phyloP scores from a whole-genome alignment of 1,284 basidiomycete species.

The Ganoderma meredithae region DNA sequence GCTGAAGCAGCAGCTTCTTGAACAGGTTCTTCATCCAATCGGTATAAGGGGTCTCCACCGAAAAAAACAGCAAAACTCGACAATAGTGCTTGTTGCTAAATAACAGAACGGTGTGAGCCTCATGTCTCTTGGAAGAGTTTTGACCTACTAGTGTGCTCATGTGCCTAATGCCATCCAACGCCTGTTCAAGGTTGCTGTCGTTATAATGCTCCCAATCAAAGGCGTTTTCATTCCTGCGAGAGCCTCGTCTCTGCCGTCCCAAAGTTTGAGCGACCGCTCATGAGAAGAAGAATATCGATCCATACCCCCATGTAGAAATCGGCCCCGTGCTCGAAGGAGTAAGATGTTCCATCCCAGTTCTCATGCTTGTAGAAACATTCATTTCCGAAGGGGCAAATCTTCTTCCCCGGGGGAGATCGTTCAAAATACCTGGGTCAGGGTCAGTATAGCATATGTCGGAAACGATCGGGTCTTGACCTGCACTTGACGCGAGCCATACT shows the following conservation, averaged over 20 bases:
- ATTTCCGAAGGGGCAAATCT: conserved; percentile 74
- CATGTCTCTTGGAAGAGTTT: neutral
- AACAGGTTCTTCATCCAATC: conserved; percentile 12
- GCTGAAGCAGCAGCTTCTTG: conserved; percentile 5
- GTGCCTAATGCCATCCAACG: conserved; percentile 19
- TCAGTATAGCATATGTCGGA: neutral
- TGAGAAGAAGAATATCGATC: neutral
- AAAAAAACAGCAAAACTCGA: conserved; percentile 9
- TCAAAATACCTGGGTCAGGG: conserved; percentile 63
- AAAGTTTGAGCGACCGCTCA: neutral
- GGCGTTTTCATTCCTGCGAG: conserved; percentile 6
- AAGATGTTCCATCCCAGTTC: conserved; percentile 67
- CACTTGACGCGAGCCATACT: conserved; percentile 76
- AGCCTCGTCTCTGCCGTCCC: conserved; percentile 18
- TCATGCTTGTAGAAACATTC: conserved; percentile 81
- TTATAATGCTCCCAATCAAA: conserved; percentile 4
- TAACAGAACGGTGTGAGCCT: neutral
- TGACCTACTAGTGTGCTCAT: conserved; percentile 14
- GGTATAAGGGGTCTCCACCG: conserved; percentile 16
- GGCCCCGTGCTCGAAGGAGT: conserved; percentile 61
- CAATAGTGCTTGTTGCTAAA: conserved; percentile 11
- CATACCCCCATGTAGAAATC: conserved; percentile 58
- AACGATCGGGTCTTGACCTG: conserved; percentile 50
- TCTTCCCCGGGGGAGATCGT: conserved; percentile 51
- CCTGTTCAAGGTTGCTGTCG: conserved; percentile 15